Conservation (phyloP, 371 early-diverging fungal genomes). For the Circinella umbellata region DNA sequence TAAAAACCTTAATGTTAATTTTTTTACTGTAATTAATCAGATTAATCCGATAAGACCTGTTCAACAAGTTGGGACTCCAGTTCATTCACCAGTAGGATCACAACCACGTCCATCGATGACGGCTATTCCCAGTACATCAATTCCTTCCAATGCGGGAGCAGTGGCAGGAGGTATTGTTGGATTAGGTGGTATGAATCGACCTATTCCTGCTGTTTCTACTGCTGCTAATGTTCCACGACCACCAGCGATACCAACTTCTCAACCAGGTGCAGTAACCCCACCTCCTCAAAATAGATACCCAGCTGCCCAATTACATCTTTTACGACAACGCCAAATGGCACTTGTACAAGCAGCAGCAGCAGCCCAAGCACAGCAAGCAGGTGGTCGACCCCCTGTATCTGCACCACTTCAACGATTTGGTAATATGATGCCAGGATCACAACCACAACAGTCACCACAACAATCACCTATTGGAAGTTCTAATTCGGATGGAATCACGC, state of each 20-base stretch:
- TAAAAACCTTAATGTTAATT: neutral
- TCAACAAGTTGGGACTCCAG: neutral
- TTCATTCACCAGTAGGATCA: constrained; percentile 33
- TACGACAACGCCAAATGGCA: constrained; percentile 51
- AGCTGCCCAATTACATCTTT: constrained; percentile 52
- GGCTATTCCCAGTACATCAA: constrained; percentile 28
- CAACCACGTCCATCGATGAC: constrained; percentile 17
- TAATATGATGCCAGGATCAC: constrained; percentile 22
- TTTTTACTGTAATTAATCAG: neutral
- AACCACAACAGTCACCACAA: neutral
- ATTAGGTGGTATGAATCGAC: neutral
- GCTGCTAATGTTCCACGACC: constrained; percentile 36
- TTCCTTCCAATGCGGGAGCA: constrained; percentile 19
- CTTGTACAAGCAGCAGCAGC: constrained; percentile 34
- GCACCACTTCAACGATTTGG: constrained; percentile 36
- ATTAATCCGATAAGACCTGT: neutral
- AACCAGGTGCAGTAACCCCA: constrained; percentile 11
- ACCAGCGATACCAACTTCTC: constrained; percentile 28
- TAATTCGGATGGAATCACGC: neutral
- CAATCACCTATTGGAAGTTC: constrained; percentile 6
- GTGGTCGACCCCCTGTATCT: constrained; percentile 25
- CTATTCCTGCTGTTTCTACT: constrained; percentile 34
- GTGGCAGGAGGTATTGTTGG: constrained; percentile 29
- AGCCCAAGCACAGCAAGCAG: constrained; percentile 17
- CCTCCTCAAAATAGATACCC: constrained; percentile 41